Evolutionary conservation across 495 filamentous ascomycete species (phyloP).

Genomic region (Aspergillus heteromorphus): DNA sequence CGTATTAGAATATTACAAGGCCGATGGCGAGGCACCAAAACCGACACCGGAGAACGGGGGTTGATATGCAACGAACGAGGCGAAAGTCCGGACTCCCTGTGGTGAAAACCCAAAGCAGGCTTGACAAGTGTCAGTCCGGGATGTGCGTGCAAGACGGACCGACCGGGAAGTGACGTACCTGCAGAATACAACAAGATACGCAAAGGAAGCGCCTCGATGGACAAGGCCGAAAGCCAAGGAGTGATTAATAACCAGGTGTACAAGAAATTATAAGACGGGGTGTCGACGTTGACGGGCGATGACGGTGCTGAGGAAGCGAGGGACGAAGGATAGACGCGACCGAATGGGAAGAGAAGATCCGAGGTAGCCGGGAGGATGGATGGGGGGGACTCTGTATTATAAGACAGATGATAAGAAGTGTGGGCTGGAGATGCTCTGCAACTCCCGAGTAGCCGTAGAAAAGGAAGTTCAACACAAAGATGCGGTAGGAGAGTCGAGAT

Average conservation of each 20-base stretch:
- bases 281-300: slow-evolving; percentile 9
- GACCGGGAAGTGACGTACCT: slow-evolving; percentile 8
- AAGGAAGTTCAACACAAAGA: slow-evolving; percentile 22
- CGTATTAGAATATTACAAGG: slow-evolving; percentile 37
- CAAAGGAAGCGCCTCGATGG: slow-evolving; percentile 9
- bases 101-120: not conserved
- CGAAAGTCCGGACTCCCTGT: slow-evolving; percentile 17
- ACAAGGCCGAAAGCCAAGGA: slow-evolving; percentile 12
- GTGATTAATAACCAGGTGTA: slow-evolving; percentile 13
- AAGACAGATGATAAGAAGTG: slow-evolving; percentile 16
- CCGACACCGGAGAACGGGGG: slow-evolving; percentile 11
- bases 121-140: slow-evolving; percentile 12
- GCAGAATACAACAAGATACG: slow-evolving; percentile 5
- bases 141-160: not conserved
- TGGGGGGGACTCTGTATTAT: slow-evolving; percentile 12
- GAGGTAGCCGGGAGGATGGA: slow-evolving; percentile 4
- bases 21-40: slow-evolving; percentile 13
- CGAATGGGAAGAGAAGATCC: slow-evolving; percentile 12
- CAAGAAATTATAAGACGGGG: slow-evolving; percentile 8
- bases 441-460: slow-evolving; percentile 25
- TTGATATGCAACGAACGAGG: slow-evolving; percentile 15
- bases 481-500: slow-evolving; percentile 12
- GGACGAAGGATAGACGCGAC: slow-evolving; percentile 19
- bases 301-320: slow-evolving; percentile 3
- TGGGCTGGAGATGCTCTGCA: slow-evolving; percentile 42